phyloP scores from a whole-genome alignment of 306 rosid species.

The Purshia tridentata region DNA sequence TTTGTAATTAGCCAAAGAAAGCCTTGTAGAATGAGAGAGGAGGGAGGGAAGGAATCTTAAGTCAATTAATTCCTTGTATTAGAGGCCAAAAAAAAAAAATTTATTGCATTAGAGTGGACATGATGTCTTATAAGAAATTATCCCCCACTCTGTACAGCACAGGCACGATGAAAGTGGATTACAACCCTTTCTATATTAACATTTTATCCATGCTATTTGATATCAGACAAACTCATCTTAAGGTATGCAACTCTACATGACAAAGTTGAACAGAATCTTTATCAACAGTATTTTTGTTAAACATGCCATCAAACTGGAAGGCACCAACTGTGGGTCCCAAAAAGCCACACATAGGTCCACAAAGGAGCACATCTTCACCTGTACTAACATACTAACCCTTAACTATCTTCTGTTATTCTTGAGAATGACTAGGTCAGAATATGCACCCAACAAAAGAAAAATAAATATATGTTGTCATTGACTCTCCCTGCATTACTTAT shows the following conservation, averaged over 20 bases:
- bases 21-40: not conserved
- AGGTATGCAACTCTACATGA: not conserved
- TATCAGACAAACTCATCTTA: not conserved
- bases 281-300: not conserved
- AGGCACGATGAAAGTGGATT: not conserved
- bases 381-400: not conserved
- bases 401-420: not conserved
- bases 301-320: constrained; percentile 9
- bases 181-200: not conserved
- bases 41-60: too few relatives aligned
- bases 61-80: too few relatives aligned
- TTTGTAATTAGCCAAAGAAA: too few relatives aligned
- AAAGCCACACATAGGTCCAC: not conserved
- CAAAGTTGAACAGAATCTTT: not conserved
- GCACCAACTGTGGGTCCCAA: not conserved
- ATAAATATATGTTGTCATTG: not conserved
- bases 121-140: not conserved
- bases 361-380: not conserved
- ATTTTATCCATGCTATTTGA: not conserved
- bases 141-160: not conserved
- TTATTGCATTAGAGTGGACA: not conserved
- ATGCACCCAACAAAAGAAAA: not conserved
- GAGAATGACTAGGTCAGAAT: not conserved
- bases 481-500: not conserved
- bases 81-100: too few relatives aligned